Percentiles rank a stretch among this genome's conserved stretches.
Conservation (phyloP, 768 basidiomycete species). For the Leccinum ochraceum region DNA sequence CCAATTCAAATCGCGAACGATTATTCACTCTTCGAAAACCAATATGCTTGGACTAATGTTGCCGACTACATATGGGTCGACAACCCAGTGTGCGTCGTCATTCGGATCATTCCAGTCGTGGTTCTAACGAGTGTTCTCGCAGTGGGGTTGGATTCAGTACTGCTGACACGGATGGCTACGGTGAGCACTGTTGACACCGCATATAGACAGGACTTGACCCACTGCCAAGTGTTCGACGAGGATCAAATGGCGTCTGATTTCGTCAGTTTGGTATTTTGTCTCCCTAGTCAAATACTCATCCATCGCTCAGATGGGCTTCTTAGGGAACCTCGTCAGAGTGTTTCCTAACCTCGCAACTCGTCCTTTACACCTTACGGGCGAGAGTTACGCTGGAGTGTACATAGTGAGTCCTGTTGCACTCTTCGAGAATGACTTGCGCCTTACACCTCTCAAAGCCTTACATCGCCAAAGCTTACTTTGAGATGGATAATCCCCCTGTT, state of each 20-base stretch:
- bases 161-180: slow-evolving; percentile 58
- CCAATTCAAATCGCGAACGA: slow-evolving; percentile 59
- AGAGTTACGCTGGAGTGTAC: slow-evolving; percentile 75
- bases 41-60: slow-evolving; percentile 57
- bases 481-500: slow-evolving; percentile 62
- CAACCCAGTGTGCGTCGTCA: slow-evolving; percentile 55
- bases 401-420: slow-evolving; percentile 45
- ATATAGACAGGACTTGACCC: background rate
- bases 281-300: slow-evolving; percentile 4
- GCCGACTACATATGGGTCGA: slow-evolving; percentile 76
- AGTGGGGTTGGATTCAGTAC: slow-evolving; percentile 68
- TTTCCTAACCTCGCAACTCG: slow-evolving; percentile 69
- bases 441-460: slow-evolving; percentile 53
- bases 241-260: slow-evolving; percentile 62
- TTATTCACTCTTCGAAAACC: slow-evolving; percentile 50
- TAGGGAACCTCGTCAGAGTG: slow-evolving; percentile 69
- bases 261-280: slow-evolving; percentile 30
- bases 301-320: slow-evolving; percentile 60
- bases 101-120: background rate
- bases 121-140: slow-evolving; percentile 7
- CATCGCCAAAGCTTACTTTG: slow-evolving; percentile 72
- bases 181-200: slow-evolving; percentile 35
- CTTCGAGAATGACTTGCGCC: background rate
- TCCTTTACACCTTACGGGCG: slow-evolving; percentile 68
- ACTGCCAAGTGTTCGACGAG: slow-evolving; percentile 51